Base-by-base conservation (phyloP, 2,329 filamentous ascomycete species). In the Nemania sp. region DNA sequence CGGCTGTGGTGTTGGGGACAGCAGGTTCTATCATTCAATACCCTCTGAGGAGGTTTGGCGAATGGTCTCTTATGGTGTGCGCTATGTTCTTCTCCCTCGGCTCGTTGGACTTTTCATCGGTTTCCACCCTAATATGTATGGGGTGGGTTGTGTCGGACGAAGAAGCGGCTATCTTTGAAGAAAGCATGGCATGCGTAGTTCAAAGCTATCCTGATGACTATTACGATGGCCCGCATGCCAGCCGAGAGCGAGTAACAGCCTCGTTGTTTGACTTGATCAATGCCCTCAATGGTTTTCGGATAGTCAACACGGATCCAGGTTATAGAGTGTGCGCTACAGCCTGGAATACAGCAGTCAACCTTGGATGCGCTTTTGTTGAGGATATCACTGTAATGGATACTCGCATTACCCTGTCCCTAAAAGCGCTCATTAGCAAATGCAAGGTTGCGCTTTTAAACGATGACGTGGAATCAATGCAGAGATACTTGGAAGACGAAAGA, bases 311-410 rank as follows among this genome's bases (percentile, higher is more conserved):
- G 18, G 26, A 45, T 2, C 5, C 24, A 1, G 64, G 64, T 18
- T 49, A 26, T 7, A 56, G 26, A 7, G 41, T 58, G 41, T 66
- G 64, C 43, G 45, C n/a, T 18, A 13, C 59, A 11, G 64, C 54
- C 35, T 66, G 64, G 64, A 58, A 57, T 45, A 24, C 47, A 29
- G 64, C 64, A 2, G 38, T 66, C 43, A n/a, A 58, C 6, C 57
- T 66, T 4, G 32, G 53, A 47, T 66, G 53, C 38, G 24, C 35
- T 11, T 66, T 66, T 43, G 20, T 47, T 2, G 15, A 62, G n/a
- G 58, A 66, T 7, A 47, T 13, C 24, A 24, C 10, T 13, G 45
- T 66, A 20, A 47, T 66, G 51, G 43, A 53, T 41, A 47, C 52
- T 3, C 35, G 58, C 2, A 24, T 62, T 32, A 52, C 58, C 4